Percentiles rank a stretch among this genome's conserved stretches.
Conservation (phyloP, 2,329 filamentous ascomycete species). For the Nigrospora sphaerica region DNA sequence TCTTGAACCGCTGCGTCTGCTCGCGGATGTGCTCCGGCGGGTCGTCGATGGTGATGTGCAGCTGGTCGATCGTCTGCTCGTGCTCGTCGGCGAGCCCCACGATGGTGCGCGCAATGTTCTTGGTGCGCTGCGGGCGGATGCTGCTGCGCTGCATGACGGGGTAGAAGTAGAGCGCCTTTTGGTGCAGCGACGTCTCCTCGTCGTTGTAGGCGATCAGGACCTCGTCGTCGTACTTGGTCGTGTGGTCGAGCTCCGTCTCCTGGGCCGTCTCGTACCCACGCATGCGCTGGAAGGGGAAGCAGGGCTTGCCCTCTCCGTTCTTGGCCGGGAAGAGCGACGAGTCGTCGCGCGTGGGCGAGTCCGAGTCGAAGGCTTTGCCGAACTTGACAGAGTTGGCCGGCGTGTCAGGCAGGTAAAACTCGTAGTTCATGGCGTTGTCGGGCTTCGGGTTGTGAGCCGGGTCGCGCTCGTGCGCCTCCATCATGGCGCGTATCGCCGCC, state of each 20-base stretch:
- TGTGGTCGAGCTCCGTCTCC: constrained; percentile 48
- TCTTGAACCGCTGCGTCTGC: constrained; percentile 45
- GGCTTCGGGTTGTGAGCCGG: constrained; percentile 49
- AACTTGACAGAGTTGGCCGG: constrained; percentile 43
- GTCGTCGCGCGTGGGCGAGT: constrained; percentile 47
- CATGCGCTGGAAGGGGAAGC: constrained; percentile 55
- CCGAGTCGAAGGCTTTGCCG: constrained; percentile 52
- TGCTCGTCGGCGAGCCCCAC: constrained; percentile 38
- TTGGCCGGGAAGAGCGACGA: constrained; percentile 47
- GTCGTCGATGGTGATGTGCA: constrained; percentile 48
- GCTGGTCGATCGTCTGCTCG: constrained; percentile 46
- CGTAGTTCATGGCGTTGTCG: constrained; percentile 55
- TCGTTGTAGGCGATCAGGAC: constrained; percentile 53
- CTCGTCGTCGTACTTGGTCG: constrained; percentile 58
- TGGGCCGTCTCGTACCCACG: constrained; percentile 58
- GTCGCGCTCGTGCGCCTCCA: constrained; percentile 49
- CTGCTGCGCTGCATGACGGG: constrained; percentile 58
- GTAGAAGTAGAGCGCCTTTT: constrained; percentile 60
- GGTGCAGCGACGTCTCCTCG: constrained; percentile 32
- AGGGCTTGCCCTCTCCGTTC: constrained; percentile 34
- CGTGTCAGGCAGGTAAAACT: constrained; percentile 55
- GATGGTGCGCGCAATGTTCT: constrained; percentile 51
- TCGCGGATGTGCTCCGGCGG: constrained; percentile 45
- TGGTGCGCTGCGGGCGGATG: constrained; percentile 56
- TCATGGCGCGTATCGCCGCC: constrained; percentile 39